phyloP scores from a whole-genome alignment of 345 rosid species.

The Pelargonium nanum region DNA sequence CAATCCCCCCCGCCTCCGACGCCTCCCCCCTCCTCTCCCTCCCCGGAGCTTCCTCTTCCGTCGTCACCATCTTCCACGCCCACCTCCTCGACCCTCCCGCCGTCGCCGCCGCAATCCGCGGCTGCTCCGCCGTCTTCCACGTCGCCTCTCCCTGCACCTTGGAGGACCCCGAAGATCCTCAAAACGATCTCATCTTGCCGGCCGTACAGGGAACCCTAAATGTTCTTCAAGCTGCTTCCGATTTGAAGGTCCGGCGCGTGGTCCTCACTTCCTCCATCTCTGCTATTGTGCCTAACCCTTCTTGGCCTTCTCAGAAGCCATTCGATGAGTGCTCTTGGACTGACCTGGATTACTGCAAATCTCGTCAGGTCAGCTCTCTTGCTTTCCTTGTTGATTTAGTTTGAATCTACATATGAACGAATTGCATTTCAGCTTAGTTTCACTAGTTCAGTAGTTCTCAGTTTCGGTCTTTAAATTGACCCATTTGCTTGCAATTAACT shows the following conservation, averaged over 20 bases:
- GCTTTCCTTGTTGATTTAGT: neutral
- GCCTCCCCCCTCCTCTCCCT: slow-evolving; percentile 39
- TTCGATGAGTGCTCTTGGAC: slow-evolving; percentile 80
- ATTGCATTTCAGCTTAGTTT: neutral
- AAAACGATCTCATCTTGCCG: slow-evolving; percentile 52
- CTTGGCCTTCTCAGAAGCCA: slow-evolving; percentile 36
- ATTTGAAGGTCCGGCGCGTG: slow-evolving; percentile 53
- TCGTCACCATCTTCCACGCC: slow-evolving; percentile 43
- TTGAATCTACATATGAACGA: neutral
- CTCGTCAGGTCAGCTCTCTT: slow-evolving; percentile 27
- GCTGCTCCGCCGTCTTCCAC: slow-evolving; percentile 76
- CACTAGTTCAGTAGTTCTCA: neutral
- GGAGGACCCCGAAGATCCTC: slow-evolving; percentile 52
- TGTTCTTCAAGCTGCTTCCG: slow-evolving; percentile 51
- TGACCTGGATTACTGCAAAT: slow-evolving; percentile 61
- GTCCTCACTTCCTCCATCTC: slow-evolving; percentile 76
- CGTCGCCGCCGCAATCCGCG: slow-evolving; percentile 41
- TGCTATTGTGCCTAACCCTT: slow-evolving; percentile 61
- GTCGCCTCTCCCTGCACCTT: slow-evolving; percentile 83
- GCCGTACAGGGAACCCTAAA: slow-evolving; percentile 75
- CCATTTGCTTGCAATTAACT: too few species aligned
- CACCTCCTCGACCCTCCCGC: slow-evolving; percentile 52
- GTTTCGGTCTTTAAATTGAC: too few species aligned
- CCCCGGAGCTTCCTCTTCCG: slow-evolving; percentile 20
- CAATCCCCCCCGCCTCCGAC: slow-evolving; percentile 55